phyloP scores from a whole-genome alignment of 2,329 filamentous ascomycete species.

The Alternaria triticina region DNA sequence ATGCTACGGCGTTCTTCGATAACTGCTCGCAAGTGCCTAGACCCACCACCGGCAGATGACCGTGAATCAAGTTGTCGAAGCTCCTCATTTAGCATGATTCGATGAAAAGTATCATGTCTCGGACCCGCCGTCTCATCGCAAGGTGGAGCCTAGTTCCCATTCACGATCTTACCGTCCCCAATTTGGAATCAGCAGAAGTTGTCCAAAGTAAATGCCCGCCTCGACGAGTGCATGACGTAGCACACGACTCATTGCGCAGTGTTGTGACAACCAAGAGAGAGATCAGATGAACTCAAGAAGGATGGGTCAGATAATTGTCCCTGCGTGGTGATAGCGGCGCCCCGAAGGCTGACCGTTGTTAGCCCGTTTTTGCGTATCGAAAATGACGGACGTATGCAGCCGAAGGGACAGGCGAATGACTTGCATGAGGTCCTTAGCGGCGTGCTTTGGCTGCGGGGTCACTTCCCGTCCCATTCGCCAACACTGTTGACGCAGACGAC shows the following conservation, averaged over 20 bases:
- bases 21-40: neutral
- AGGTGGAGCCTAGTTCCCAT: conserved; percentile 28
- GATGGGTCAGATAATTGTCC: conserved; percentile 25
- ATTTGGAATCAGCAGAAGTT: conserved; percentile 14
- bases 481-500: conserved; percentile 13
- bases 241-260: conserved; percentile 5
- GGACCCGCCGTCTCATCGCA: conserved; percentile 21
- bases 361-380: conserved; percentile 32
- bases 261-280: conserved; percentile 12
- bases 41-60: conserved; percentile 1
- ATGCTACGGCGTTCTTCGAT: neutral
- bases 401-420: conserved; percentile 43
- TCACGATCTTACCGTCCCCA: conserved; percentile 22
- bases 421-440: conserved; percentile 43
- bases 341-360: conserved; percentile 24
- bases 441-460: conserved; percentile 38
- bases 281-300: conserved; percentile 16
- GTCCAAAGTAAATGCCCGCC: conserved; percentile 11
- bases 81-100: conserved; percentile 27
- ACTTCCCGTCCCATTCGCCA: conserved; percentile 33
- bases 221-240: conserved; percentile 26
- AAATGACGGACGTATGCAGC: conserved; percentile 26
- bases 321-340: conserved; percentile 29
- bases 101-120: conserved; percentile 18
- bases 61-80: conserved; percentile 18